Evolutionary conservation across 768 basidiomycete species (phyloP).

Genomic region (Chalciporus piperatus): DNA sequence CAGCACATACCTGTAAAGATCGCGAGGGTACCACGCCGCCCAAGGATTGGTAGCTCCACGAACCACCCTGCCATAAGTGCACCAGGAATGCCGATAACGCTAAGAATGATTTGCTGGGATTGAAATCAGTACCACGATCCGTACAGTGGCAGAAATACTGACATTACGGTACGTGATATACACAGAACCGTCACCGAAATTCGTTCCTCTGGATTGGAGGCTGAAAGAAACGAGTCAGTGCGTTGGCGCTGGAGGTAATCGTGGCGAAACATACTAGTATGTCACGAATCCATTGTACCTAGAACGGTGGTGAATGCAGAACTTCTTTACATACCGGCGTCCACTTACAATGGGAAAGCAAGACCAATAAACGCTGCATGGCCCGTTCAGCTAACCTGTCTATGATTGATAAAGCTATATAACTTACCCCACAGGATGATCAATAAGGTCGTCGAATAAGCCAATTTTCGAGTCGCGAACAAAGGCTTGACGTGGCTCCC

Average conservation of each 20-base stretch:
- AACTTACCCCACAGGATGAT: slow-evolving; percentile 51
- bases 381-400: background rate
- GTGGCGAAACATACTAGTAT: slow-evolving; percentile 39
- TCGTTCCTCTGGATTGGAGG: slow-evolving; percentile 60
- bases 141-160: background rate
- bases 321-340: background rate
- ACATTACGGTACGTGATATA: slow-evolving; percentile 77
- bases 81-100: slow-evolving; percentile 56
- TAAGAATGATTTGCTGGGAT: slow-evolving; percentile 51
- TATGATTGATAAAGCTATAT: background rate
- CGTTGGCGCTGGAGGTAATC: background rate
- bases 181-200: slow-evolving; percentile 66
- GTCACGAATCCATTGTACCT: slow-evolving; percentile 54
- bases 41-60: slow-evolving; percentile 49
- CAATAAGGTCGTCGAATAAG: slow-evolving; percentile 48
- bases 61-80: slow-evolving; percentile 53
- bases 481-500: slow-evolving; percentile 43
- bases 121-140: slow-evolving; percentile 6
- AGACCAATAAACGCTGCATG: slow-evolving; percentile 66
- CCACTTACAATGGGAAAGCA: slow-evolving; percentile 62
- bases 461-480: slow-evolving; percentile 49
- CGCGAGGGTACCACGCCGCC: slow-evolving; percentile 52
- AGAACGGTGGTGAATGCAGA: background rate
- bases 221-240: slow-evolving; percentile 31
- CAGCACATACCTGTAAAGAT: slow-evolving; percentile 43